Percentiles rank a stretch among this genome's conserved stretches.
phyloP scores from a whole-genome alignment of 1,139 yeast genomes.

The Komagataea norvegica region DNA sequence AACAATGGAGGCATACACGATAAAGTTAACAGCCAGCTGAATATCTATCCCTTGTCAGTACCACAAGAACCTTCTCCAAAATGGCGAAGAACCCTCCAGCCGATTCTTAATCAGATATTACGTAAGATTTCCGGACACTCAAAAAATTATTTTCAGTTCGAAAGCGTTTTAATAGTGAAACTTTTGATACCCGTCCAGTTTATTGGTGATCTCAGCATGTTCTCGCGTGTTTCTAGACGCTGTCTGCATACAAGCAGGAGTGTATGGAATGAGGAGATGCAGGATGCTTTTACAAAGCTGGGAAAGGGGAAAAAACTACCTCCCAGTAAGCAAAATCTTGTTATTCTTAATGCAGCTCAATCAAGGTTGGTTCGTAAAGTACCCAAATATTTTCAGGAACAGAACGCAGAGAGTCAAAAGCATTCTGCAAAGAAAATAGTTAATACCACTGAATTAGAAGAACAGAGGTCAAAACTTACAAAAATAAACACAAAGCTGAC shows the following conservation, averaged over 20 bases:
- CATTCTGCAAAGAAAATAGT: background rate
- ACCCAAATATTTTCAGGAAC: conserved; percentile 5
- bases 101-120: too few species aligned
- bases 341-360: conserved; percentile 22
- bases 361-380: conserved; percentile 15
- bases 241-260: conserved; percentile 3
- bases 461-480: conserved; percentile 6
- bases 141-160: too few species aligned
- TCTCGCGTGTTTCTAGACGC: conserved; percentile 7
- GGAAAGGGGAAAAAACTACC: conserved; percentile 24
- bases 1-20: too few species aligned
- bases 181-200: too few species aligned
- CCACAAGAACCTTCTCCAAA: too few species aligned
- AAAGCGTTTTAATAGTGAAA: too few species aligned
- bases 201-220: too few species aligned
- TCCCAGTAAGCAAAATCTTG: conserved; percentile 20
- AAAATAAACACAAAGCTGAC: conserved; percentile 16
- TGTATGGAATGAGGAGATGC: conserved; percentile 1
- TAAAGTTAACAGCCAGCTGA: too few species aligned
- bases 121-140: too few species aligned
- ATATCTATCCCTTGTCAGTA: too few species aligned
- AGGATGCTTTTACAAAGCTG: conserved; percentile 1
- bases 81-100: too few species aligned
- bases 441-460: conserved; percentile 1
- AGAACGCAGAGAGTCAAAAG: background rate